Conservation (phyloP, 2,329 filamentous ascomycete species). For the Spiromastix sp. region DNA sequence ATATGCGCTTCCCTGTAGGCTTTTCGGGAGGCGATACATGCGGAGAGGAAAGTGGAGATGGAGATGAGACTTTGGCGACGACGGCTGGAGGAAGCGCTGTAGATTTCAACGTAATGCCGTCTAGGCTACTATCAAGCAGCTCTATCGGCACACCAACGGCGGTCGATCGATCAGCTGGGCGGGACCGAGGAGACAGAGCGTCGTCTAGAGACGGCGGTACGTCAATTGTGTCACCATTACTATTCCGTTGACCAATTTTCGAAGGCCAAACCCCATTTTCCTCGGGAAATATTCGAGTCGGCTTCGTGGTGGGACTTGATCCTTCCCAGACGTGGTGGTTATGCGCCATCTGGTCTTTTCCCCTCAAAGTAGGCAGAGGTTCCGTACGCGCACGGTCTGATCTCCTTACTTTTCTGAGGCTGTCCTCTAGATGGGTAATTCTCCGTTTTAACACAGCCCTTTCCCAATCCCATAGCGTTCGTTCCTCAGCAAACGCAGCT, state of each 20-base stretch:
- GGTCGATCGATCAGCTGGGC: slow-evolving; percentile 20
- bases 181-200: slow-evolving; percentile 29
- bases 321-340: slow-evolving; percentile 34
- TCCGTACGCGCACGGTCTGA: no score
- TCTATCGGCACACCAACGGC: slow-evolving; percentile 32
- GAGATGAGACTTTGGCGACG: slow-evolving; percentile 32
- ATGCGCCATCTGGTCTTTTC: neutral
- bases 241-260: slow-evolving; percentile 14
- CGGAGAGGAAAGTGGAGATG: slow-evolving; percentile 18
- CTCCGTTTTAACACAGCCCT: slow-evolving; percentile 29
- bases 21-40: slow-evolving; percentile 8
- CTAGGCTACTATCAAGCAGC: slow-evolving; percentile 35
- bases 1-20: slow-evolving; percentile 16
- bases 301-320: slow-evolving; percentile 27
- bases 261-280: slow-evolving; percentile 19
- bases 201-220: slow-evolving; percentile 27
- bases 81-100: slow-evolving; percentile 33
- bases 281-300: slow-evolving; percentile 33
- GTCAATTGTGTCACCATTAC: slow-evolving; percentile 22
- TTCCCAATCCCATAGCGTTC: slow-evolving; percentile 35
- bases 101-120: slow-evolving; percentile 39
- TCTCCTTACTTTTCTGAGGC: slow-evolving; percentile 15
- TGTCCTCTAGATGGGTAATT: slow-evolving; percentile 32
- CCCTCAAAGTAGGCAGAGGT: neutral
- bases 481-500: slow-evolving; percentile 31